A percentile compares a stretch with the other conserved stretches of the same genome.
Conservation (phyloP, 805 yeast species). For the Monosporozyma solicola region DNA sequence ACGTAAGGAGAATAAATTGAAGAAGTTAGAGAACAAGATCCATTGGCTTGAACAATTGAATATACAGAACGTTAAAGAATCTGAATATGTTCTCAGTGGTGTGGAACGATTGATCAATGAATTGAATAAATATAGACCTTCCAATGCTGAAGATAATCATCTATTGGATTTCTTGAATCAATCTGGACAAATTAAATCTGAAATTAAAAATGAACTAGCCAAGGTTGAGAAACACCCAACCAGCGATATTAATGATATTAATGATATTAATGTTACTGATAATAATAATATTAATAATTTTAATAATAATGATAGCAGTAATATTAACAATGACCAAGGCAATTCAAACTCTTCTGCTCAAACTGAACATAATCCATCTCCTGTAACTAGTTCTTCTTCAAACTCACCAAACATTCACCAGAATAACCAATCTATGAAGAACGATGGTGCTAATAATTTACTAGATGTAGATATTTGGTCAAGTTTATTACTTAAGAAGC, state of each 20-base stretch:
- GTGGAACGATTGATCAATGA: constrained; percentile 50
- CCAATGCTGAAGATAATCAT: neutral
- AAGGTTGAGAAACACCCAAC: neutral
- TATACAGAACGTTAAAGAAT: constrained; percentile 57
- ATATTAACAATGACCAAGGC: neutral
- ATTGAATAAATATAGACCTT: constrained; percentile 38
- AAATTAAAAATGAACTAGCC: neutral
- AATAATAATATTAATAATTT: too few relatives aligned
- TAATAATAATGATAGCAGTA: neutral
- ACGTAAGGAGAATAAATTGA: constrained; percentile 80
- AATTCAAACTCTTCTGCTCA: too few relatives aligned
- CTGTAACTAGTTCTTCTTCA: neutral
- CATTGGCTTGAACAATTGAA: constrained; percentile 61
- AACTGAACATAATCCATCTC: neutral
- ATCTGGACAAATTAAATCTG: neutral
- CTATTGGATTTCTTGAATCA: neutral
- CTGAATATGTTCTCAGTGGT: constrained; percentile 53
- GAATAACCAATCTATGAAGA: neutral
- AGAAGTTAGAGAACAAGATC: constrained; percentile 77
- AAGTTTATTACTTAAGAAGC: constrained; percentile 6
- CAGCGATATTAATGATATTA: neutral
- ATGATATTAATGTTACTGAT: neutral
- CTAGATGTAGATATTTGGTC: constrained; percentile 31
- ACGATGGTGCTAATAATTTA: neutral
- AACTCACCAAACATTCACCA: neutral